Conservation (phyloP, 345 rosid species). For the Trapa incisa region DNA sequence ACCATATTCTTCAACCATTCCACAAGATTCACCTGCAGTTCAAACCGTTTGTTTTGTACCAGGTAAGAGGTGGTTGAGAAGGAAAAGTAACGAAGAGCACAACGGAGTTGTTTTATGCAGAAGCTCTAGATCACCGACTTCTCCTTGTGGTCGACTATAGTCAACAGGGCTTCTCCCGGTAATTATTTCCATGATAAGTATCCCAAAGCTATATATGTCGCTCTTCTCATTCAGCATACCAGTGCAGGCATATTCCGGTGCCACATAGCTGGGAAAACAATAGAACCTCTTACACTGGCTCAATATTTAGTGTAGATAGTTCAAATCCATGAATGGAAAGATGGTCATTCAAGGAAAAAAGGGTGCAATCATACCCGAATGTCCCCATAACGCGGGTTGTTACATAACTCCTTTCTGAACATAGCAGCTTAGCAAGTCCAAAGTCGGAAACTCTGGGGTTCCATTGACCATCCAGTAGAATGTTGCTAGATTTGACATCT, state of each 20-base stretch:
- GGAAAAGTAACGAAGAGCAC: not conserved
- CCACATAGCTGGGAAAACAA: conserved; percentile 53
- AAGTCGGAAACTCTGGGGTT: conserved; percentile 87
- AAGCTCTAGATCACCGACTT: conserved; percentile 32
- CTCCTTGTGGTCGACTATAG: conserved; percentile 74
- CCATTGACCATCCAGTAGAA: conserved; percentile 85
- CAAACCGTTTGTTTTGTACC: conserved; percentile 10
- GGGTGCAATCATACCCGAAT: conserved; percentile 52
- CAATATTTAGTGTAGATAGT: not conserved
- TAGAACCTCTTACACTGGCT: not conserved
- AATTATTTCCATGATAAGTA: conserved; percentile 82
- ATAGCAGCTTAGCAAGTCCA: conserved; percentile 86
- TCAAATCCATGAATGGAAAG: not conserved
- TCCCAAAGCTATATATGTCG: conserved; percentile 86
- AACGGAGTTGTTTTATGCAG: not conserved
- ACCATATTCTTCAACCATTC: conserved; percentile 91
- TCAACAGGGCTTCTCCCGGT: conserved; percentile 89
- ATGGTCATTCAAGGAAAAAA: not conserved
- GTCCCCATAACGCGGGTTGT: conserved; percentile 98
- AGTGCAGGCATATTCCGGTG: conserved; percentile 96
- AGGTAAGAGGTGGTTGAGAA: conserved; percentile 1
- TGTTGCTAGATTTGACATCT: conserved; percentile 85
- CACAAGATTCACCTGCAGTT: conserved; percentile 72
- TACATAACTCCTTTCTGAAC: conserved; percentile 72
- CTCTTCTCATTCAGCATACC: conserved; percentile 95